Percentiles rank a stretch among this genome's conserved stretches.
Conservation (phyloP, 306 rosid species). For the Morella rubra region DNA sequence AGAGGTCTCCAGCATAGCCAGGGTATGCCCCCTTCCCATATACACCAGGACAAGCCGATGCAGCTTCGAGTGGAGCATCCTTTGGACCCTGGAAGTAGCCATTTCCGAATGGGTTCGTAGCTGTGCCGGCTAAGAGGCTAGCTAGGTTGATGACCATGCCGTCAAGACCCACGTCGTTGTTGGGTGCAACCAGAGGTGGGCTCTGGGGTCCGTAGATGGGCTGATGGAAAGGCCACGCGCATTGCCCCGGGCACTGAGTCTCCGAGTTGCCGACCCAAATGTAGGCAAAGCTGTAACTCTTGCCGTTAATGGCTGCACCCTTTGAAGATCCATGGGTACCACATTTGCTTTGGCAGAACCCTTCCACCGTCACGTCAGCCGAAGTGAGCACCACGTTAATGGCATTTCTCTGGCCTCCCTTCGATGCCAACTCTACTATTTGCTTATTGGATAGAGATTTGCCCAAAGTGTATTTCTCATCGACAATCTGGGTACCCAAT, state of each 20-base stretch:
- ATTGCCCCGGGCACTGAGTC: constrained; percentile 63
- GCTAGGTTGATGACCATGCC: constrained; percentile 64
- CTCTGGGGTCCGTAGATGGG: constrained; percentile 59
- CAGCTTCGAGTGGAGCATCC: constrained; percentile 67
- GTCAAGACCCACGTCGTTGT: constrained; percentile 71
- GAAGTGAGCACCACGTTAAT: constrained; percentile 59
- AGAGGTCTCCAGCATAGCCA: constrained; percentile 50
- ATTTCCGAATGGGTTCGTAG: constrained; percentile 55
- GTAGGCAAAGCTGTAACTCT: constrained; percentile 35
- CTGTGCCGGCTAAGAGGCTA: constrained; percentile 50
- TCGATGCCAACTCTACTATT: constrained; percentile 43
- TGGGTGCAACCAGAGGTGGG: constrained; percentile 54
- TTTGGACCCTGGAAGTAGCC: constrained; percentile 66
- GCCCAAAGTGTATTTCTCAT: constrained; percentile 40
- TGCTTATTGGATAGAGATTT: constrained; percentile 48
- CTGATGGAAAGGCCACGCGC: constrained; percentile 72
- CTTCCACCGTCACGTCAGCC: constrained; percentile 46
- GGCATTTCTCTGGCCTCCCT: constrained; percentile 33
- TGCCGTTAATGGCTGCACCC: constrained; percentile 10
- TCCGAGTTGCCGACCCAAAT: constrained; percentile 71
- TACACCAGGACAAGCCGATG: constrained; percentile 56
- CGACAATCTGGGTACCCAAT: constrained; percentile 42
- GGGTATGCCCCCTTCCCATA: constrained; percentile 66
- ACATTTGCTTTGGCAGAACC: constrained; percentile 56
- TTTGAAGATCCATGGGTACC: constrained; percentile 48